These are phyloP conservation scores for Wickerhamomyces mucosus DNA, from an alignment of 805 yeast species.

Conservation along the genomic window DNA sequence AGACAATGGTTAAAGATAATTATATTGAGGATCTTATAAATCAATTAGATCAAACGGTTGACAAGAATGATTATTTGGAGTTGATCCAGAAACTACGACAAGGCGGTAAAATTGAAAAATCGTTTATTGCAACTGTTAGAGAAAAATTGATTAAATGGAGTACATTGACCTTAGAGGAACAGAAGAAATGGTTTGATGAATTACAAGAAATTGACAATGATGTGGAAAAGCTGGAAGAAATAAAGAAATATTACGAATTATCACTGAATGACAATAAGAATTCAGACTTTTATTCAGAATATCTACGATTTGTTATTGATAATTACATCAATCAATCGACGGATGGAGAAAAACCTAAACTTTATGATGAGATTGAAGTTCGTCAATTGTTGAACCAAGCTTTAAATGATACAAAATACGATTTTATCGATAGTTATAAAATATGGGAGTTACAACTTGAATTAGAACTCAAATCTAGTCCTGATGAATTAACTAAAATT, in stretches of 20 bases:
- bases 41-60: not conserved
- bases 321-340: not conserved
- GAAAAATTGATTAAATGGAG: not conserved
- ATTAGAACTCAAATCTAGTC: not conserved
- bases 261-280: not conserved
- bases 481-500: not conserved
- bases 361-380: not conserved
- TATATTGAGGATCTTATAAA: too few relatives aligned
- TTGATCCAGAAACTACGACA: not conserved
- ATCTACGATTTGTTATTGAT: not conserved
- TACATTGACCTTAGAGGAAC: not conserved
- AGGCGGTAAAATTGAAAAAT: not conserved
- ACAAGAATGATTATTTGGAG: not conserved
- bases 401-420: not conserved
- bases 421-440: slow-evolving; percentile 4
- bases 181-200: not conserved
- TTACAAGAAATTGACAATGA: not conserved
- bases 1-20: not conserved
- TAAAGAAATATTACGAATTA: not conserved
- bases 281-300: not conserved
- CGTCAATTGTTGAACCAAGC: not conserved
- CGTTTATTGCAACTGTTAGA: not conserved
- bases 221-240: not conserved
- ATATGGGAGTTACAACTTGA: not conserved
- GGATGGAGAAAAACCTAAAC: not conserved